phyloP scores from a whole-genome alignment of 768 basidiomycete species.

The Austroboletus festivus region DNA sequence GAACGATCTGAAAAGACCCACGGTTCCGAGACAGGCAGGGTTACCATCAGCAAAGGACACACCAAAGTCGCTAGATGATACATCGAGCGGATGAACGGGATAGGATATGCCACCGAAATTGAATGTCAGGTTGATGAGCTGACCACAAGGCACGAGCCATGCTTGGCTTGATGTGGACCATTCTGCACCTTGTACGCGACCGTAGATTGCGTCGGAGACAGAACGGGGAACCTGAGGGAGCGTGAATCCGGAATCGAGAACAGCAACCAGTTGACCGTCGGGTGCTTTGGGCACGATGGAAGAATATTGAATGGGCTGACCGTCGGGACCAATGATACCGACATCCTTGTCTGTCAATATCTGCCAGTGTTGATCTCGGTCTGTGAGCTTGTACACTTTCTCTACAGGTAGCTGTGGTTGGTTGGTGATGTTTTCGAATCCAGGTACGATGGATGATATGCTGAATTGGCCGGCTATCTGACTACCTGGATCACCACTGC shows the following conservation, averaged over 20 bases:
- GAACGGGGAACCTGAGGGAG: constrained; percentile 69
- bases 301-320: constrained; percentile 52
- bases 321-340: constrained; percentile 78
- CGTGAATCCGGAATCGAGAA: constrained; percentile 73
- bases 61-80: constrained; percentile 54
- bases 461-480: constrained; percentile 63
- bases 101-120: constrained; percentile 67
- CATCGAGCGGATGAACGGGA: constrained; percentile 74
- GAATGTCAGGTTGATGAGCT: constrained; percentile 68
- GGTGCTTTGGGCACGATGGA: constrained; percentile 73
- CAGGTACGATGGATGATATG: constrained; percentile 59
- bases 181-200: constrained; percentile 68
- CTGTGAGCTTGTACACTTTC: constrained; percentile 55
- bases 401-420: constrained; percentile 68
- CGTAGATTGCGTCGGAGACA: constrained; percentile 80
- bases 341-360: constrained; percentile 58
- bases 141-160: constrained; percentile 76
- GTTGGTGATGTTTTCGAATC: constrained; percentile 56
- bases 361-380: constrained; percentile 81
- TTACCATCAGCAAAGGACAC: constrained; percentile 44
- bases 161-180: constrained; percentile 53
- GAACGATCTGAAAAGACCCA: constrained; percentile 34
- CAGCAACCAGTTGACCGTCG: constrained; percentile 60
- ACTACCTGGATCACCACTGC: constrained; percentile 49
- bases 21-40: constrained; percentile 63